Evolutionary conservation across 768 basidiomycete genomes (phyloP).

Genomic region (Tulasnella calospora): DNA sequence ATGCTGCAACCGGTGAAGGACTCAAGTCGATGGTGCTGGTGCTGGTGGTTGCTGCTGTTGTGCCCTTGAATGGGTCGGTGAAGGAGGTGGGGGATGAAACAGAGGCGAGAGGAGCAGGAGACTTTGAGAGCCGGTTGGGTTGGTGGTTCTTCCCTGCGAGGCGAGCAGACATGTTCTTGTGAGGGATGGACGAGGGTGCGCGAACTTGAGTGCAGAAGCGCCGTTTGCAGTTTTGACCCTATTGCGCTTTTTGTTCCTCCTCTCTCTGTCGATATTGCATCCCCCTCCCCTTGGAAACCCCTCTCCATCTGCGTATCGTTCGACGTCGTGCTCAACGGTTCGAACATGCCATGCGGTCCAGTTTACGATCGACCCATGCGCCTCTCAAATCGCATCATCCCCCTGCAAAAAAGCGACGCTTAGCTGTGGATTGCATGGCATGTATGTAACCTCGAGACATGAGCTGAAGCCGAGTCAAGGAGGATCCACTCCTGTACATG

Average conservation of each 20-base stretch:
- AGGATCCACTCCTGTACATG: neutral
- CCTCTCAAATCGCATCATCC: neutral
- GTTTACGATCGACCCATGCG: neutral
- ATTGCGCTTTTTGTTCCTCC: constrained; percentile 3
- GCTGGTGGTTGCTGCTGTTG: neutral
- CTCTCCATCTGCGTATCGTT: neutral
- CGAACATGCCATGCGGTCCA: neutral
- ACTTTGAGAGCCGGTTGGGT: constrained; percentile 6
- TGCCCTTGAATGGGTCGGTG: neutral
- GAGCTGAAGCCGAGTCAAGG: neutral
- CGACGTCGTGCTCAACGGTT: neutral
- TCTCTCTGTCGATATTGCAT: neutral
- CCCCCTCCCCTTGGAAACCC: neutral
- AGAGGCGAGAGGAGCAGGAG: neutral
- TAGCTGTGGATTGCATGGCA: no score
- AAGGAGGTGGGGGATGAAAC: neutral
- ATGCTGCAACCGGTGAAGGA: neutral
- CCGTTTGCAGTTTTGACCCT: neutral
- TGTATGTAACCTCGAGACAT: neutral
- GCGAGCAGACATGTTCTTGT: neutral
- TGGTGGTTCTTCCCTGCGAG: constrained; percentile 1
- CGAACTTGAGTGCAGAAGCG: neutral
- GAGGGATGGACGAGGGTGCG: constrained; percentile 4
- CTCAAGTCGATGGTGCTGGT: neutral
- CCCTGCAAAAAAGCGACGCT: no score